phyloP scores from a whole-genome alignment of 2,329 filamentous ascomycete genomes.

The Blastomyces silverae region DNA sequence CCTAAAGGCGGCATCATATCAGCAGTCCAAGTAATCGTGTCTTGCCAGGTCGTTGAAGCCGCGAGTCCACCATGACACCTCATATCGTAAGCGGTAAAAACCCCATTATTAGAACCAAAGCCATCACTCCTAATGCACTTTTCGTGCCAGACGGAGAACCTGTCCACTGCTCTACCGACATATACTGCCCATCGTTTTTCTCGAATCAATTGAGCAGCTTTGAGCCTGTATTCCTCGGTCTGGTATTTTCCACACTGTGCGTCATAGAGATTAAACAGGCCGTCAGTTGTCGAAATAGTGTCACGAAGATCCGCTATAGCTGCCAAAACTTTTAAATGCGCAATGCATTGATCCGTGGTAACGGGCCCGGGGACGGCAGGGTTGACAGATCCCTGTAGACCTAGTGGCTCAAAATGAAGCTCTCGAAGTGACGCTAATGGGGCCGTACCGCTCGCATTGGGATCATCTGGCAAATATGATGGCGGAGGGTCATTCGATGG shows the following conservation, averaged over 20 bases:
- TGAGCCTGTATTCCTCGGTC: slow-evolving; percentile 35
- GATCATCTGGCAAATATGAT: background rate
- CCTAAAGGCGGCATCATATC: slow-evolving; percentile 54
- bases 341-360: slow-evolving; percentile 54
- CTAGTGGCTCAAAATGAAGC: slow-evolving; percentile 13
- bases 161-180: slow-evolving; percentile 59
- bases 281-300: slow-evolving; percentile 58
- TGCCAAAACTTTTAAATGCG: slow-evolving; percentile 66
- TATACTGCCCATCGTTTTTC: slow-evolving; percentile 71
- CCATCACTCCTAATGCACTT: slow-evolving; percentile 24
- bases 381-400: background rate
- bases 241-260: slow-evolving; percentile 32
- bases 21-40: slow-evolving; percentile 34
- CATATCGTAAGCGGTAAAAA: slow-evolving; percentile 22
- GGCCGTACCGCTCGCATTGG: background rate
- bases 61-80: slow-evolving; percentile 30
- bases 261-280: slow-evolving; percentile 59
- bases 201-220: slow-evolving; percentile 49
- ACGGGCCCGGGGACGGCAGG: slow-evolving; percentile 19
- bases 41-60: slow-evolving; percentile 22
- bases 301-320: slow-evolving; percentile 62
- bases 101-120: slow-evolving; percentile 13
- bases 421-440: background rate
- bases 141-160: slow-evolving; percentile 62
- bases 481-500: background rate